Evolutionary conservation across 2,329 filamentous ascomycete genomes (phyloP).

Genomic region (Colletotrichum limetticola): DNA sequence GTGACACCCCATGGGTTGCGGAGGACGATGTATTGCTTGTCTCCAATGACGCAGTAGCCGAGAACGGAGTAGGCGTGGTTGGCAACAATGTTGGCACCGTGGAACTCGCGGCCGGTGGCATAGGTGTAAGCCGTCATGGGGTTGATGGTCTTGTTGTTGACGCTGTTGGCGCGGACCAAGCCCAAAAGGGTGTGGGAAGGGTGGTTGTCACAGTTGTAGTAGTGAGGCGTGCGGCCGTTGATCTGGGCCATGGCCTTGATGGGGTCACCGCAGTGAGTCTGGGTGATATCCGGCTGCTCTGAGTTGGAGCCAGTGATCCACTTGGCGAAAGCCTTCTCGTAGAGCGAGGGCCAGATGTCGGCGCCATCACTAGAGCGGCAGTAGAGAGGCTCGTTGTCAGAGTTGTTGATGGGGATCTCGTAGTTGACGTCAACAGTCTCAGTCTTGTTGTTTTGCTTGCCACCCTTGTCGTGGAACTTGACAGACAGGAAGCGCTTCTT

Average conservation of each 20-base stretch:
- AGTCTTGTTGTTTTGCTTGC: slow-evolving; percentile 51
- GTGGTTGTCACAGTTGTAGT: slow-evolving; percentile 48
- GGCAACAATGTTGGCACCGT: slow-evolving; percentile 54
- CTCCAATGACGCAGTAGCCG: slow-evolving; percentile 48
- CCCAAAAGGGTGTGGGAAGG: slow-evolving; percentile 47
- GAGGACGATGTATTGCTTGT: slow-evolving; percentile 53
- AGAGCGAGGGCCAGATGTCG: slow-evolving; percentile 56
- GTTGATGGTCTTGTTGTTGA: slow-evolving; percentile 56
- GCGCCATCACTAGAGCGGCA: slow-evolving; percentile 52
- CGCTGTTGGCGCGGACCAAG: slow-evolving; percentile 50
- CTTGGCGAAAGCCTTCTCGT: slow-evolving; percentile 60
- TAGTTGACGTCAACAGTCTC: slow-evolving; percentile 54
- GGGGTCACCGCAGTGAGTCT: slow-evolving; percentile 53
- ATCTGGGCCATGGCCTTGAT: slow-evolving; percentile 58
- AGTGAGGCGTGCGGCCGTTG: slow-evolving; percentile 49
- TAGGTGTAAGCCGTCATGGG: slow-evolving; percentile 55
- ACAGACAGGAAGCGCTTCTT: slow-evolving; percentile 43
- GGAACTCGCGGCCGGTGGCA: slow-evolving; percentile 49
- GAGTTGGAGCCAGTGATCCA: slow-evolving; percentile 49
- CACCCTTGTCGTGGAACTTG: slow-evolving; percentile 57
- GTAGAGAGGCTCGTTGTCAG: slow-evolving; percentile 53
- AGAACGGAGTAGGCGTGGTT: slow-evolving; percentile 58
- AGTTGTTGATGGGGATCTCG: slow-evolving; percentile 56
- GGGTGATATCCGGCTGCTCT: slow-evolving; percentile 53
- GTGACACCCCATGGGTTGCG: slow-evolving; percentile 58